Evolutionary conservation across 2,329 filamentous ascomycete genomes (phyloP), one percentile per base, ranked within the genome.

Genomic region (Albophoma yamanashiensis): DNA sequence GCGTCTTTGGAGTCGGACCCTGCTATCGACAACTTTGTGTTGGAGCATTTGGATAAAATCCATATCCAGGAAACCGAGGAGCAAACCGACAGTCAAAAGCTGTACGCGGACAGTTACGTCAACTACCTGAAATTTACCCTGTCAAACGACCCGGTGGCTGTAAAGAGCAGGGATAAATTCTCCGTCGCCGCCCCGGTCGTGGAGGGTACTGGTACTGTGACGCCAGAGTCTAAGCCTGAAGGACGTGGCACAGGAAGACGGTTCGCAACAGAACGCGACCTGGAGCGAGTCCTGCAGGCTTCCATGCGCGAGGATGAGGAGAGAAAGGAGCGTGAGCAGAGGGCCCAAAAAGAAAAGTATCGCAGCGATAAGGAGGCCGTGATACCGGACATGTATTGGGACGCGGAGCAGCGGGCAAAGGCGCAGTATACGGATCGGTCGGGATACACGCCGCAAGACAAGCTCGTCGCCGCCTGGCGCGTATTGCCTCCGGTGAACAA

Each of bases 281-380:
- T 92, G 8, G 86, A 92, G 69, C 81, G 84, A 43, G 87, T 89
- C 8, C 74, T 92, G 56, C 84, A 89, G 68, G 86, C 89, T 65
- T 92, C 89, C 0, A 82, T 87, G 67, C 81, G 82, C 27, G 86
- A 88, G 64, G 87, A 89, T 61, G 86, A 87, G 63, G 88, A 91
- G 67, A 80, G 84, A 40, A 81, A 84, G 61, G 88, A 91, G 64
- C 84, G 87, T 56, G 86, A 89, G 64, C 74, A 79, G 55, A 78
- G 82, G 58, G 82, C 83, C 40, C 82, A 85, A 64, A 85, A 87
- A 68, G 85, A 88, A 59, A 87, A 87, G 68, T 86, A 87, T 61
- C 87, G 89, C 62, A 88, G 84, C 64, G 87, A 89, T 53, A 91
- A 89, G 68, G 90, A 93, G 70, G 90, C 90, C 0, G 79, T 82